These are phyloP conservation scores for Arthrobotrys megalospora DNA, from an alignment of 2,329 filamentous ascomycete genomes.

Conservation along the genomic window DNA sequence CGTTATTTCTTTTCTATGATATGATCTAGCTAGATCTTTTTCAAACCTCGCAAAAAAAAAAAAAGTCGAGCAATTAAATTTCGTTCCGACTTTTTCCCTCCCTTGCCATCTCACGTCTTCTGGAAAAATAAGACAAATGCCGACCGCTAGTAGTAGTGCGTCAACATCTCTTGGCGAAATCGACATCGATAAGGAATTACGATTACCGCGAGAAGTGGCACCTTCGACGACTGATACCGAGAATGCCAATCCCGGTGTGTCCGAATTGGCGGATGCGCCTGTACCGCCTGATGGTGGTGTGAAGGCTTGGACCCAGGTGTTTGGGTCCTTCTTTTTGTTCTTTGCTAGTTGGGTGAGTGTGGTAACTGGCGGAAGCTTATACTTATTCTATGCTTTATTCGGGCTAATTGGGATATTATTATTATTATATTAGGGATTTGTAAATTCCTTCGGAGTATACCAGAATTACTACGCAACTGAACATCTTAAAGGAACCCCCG, in stretches of 20 bases:
- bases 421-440: conserved; percentile 64
- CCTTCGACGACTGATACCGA: conserved; percentile 12
- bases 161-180: conserved; percentile 49
- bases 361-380: conserved; percentile 8
- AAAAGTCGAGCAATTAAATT: not conserved
- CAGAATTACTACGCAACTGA: conserved; percentile 69
- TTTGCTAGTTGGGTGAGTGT: conserved; percentile 72
- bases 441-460: conserved; percentile 69
- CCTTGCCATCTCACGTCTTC: not conserved
- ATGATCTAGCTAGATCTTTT: not conserved
- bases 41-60: too few species aligned
- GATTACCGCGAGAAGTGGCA: not conserved
- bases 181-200: conserved; percentile 41
- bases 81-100: not conserved
- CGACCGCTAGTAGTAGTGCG: conserved; percentile 19
- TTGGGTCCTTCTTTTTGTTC: conserved; percentile 72
- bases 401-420: not conserved
- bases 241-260: not conserved
- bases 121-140: conserved; percentile 18
- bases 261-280: conserved; percentile 22
- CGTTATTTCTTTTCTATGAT: too few species aligned
- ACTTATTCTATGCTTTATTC: not conserved
- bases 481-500: conserved; percentile 59
- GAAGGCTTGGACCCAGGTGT: conserved; percentile 73
- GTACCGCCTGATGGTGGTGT: conserved; percentile 70